Evolutionary conservation across 1,284 basidiomycete species (phyloP).

Genomic region (Cerrena zonata): DNA sequence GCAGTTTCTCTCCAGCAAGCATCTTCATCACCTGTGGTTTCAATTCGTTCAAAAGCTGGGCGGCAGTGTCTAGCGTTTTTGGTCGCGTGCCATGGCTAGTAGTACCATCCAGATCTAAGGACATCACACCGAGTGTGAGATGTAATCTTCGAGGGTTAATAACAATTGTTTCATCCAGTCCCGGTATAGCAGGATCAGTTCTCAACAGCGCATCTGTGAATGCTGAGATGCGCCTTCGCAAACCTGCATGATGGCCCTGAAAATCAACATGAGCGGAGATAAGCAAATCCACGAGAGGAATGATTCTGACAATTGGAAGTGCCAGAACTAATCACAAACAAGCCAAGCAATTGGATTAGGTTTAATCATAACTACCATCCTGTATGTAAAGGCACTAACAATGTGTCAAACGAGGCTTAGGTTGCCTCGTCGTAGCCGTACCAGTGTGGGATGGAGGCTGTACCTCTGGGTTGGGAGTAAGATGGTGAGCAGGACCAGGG

Average conservation of each 20-base stretch:
- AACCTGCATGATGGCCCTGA: slow-evolving; percentile 48
- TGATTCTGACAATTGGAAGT: slow-evolving; percentile 18
- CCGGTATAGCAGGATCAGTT: slow-evolving; percentile 37
- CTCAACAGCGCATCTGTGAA: slow-evolving; percentile 43
- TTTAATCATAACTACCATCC: not conserved
- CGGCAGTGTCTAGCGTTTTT: slow-evolving; percentile 39
- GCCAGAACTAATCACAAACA: slow-evolving; percentile 22
- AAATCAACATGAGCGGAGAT: no score
- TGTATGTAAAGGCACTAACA: slow-evolving; percentile 16
- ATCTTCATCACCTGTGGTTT: slow-evolving; percentile 35
- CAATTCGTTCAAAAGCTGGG: slow-evolving; percentile 43
- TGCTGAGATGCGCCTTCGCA: slow-evolving; percentile 35
- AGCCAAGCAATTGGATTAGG: not conserved
- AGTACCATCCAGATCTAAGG: slow-evolving; percentile 29
- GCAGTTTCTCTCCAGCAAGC: slow-evolving; percentile 24
- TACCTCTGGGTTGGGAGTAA: not conserved
- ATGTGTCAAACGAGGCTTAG: slow-evolving; percentile 23
- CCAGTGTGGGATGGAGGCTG: no score
- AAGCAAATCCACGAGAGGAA: no score
- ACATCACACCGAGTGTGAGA: slow-evolving; percentile 68
- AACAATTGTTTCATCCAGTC: slow-evolving; percentile 54
- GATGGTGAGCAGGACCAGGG: not conserved
- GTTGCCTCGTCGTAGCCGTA: not conserved
- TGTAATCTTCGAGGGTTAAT: slow-evolving; percentile 60
- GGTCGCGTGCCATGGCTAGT: not conserved